Conservation (phyloP, 331 rosid species). For the Arachis monticola region DNA sequence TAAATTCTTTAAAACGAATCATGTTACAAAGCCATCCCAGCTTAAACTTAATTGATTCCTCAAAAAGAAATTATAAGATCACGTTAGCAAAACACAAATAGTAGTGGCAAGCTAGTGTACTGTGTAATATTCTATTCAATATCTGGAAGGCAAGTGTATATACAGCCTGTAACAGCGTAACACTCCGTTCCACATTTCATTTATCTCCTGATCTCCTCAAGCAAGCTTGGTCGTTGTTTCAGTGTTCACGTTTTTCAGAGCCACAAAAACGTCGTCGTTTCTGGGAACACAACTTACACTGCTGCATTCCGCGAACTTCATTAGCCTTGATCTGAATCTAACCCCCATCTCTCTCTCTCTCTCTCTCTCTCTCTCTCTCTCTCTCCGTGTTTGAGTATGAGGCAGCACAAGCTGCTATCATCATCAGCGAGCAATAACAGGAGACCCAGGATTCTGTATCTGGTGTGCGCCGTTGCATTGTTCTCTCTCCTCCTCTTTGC, state of each 20-base stretch:
- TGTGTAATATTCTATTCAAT: neutral
- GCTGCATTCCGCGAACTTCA: conserved; percentile 1
- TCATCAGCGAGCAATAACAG: conserved; percentile 37
- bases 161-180: conserved; percentile 32
- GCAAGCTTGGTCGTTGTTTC: conserved; percentile 20
- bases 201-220: neutral
- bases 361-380: neutral
- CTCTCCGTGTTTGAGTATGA: conserved; percentile 49
- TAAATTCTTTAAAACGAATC: no score
- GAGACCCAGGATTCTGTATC: conserved; percentile 68
- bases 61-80: no score
- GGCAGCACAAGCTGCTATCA: conserved; percentile 51
- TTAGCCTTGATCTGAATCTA: neutral
- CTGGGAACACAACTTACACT: neutral
- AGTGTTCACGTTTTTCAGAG: neutral
- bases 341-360: neutral
- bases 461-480: conserved; percentile 67
- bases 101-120: neutral
- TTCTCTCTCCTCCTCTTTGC: conserved; percentile 75
- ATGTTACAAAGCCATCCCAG: no score
- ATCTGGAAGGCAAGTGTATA: no score
- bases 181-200: conserved; percentile 15
- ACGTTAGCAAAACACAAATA: neutral
- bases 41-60: no score
- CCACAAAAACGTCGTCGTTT: conserved; percentile 34